Base-by-base conservation (phyloP, 768 basidiomycete genomes). In the Collybia sordida region DNA sequence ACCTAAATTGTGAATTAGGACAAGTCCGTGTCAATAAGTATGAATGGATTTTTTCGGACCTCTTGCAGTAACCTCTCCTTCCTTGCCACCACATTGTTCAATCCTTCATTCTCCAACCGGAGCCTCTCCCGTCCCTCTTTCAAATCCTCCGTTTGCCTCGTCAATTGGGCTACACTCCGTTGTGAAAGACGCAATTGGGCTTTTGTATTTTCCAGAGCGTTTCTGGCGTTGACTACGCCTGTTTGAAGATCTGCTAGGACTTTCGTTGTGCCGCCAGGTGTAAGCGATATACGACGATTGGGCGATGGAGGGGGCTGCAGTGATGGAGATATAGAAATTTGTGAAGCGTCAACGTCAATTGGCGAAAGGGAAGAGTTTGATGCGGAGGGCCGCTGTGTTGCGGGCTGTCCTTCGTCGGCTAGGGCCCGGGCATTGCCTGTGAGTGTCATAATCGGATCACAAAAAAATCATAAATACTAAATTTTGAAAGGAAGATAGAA, bases 61-160 rank as follows among this genome's bases (percentile, higher is more conserved):
- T 95, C 93, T 68, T 94, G 93, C 53, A 93, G 67, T 47, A 93
- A 59, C 54, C 93, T 76, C 69, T 95, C 93, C 64, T 94, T 94
- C 51, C 93, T 75, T 23, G 90, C 82, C 19, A 95, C 88, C 15
- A 93, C 91, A 54, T 91, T 90, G 59, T 92, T 92, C 57, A 94
- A 65, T 2, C 87, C 88, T 62, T 94, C 93, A 59, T 92, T 94
- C 69, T 95, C 93, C 43, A 91, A 62, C 49, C 90, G 68, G 54
- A 93, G 67, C 42, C 93, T 74, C 65, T 95, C 93, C 55, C 91
- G 76, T 2, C 82, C 86, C 64, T 94, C 93, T 64, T 93, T 93
- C 63, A 93, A 64, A 65, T 95, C 93, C 64, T 94, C 93, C 21
- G 86, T 87, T 67, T 90, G 89, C 38, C 91, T 73, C 34, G 91